These are phyloP conservation scores for Leucoagaricus sp. DNA, from an alignment of 1,284 basidiomycete genomes.

Conservation along the genomic window DNA sequence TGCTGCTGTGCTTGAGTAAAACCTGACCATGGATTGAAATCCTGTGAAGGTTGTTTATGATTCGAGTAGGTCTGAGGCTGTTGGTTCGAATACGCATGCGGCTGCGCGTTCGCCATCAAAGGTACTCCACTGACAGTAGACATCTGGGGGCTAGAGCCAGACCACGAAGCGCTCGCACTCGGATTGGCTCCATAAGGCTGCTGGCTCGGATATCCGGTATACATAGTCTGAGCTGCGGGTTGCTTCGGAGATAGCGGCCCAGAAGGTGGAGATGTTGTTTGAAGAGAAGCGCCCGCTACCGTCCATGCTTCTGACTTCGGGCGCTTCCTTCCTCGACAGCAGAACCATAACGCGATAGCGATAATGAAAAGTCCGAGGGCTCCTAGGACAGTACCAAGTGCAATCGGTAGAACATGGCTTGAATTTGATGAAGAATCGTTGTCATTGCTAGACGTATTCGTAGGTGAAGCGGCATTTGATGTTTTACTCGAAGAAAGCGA, in stretches of 20 bases:
- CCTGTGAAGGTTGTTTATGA: neutral
- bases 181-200: neutral
- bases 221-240: neutral
- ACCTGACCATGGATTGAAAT: neutral
- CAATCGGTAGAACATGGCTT: constrained; percentile 28
- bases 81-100: neutral
- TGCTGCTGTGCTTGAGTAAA: neutral
- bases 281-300: constrained; percentile 19
- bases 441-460: constrained; percentile 18
- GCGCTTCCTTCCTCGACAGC: constrained; percentile 21
- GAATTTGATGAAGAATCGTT: constrained; percentile 15
- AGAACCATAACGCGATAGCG: constrained; percentile 29
- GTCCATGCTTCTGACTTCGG: constrained; percentile 35
- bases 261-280: neutral
- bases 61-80: no score
- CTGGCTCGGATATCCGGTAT: neutral
- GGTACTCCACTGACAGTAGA: neutral
- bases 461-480: neutral
- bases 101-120: neutral
- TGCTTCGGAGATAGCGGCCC: constrained; percentile 4
- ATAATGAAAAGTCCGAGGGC: constrained; percentile 29
- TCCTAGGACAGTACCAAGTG: constrained; percentile 32
- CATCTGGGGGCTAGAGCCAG: neutral
- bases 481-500: neutral
- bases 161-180: neutral